Base-by-base conservation (phyloP, 805 yeast species). In the Clavispora asparagi region DNA sequence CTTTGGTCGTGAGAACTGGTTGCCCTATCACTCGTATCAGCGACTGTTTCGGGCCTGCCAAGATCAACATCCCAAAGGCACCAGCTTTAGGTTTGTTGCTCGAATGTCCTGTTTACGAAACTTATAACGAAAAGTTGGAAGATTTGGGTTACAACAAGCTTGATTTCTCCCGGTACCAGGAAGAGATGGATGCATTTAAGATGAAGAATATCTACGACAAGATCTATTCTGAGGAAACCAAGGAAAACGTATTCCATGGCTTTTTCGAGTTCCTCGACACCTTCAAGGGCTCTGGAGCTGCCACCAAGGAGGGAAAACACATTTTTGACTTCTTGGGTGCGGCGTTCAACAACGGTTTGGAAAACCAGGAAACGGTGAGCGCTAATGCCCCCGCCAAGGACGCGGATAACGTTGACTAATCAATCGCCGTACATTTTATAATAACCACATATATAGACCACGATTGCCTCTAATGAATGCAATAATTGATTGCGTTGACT, bases 21-120 rank as follows among this genome's bases (percentile, higher is more conserved):
- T 82, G 91, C 60, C 96, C 97, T 4, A 60, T 79, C 29, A 77
- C 77, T 25, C 80, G 96, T 57, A 87, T 94, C 51, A 61, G 70
- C 8, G 87, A 88, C 57, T 87, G 96, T 3, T 94, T 88, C 62
- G 81, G 82, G 6, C 74, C 80, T 1, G 77, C 77, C 35, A 87
- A 83, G 59, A 78, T 94, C 51, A 90, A 91, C 60, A 87, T 94
- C 53, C 99, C 99, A 46, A 94, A 94, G 66, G 99, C 98, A 0
- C 99, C 99, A 4, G 96, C 98, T 26, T 73, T 94, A 50, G 99
- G 99, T 0, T 73, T 94, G 46, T 70, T 94, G 43, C 76, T 94
- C 49, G 98, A 94, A 60, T 82, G 85, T 47, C 99, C 99, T 0
- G 95, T 91, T 11, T 94, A 88, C 63, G 95, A 87, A 41, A 83